Percentiles rank a stretch among this genome's conserved stretches.
Evolutionary conservation across 768 basidiomycete species (phyloP).

Genomic region (Tulasnella sp.): DNA sequence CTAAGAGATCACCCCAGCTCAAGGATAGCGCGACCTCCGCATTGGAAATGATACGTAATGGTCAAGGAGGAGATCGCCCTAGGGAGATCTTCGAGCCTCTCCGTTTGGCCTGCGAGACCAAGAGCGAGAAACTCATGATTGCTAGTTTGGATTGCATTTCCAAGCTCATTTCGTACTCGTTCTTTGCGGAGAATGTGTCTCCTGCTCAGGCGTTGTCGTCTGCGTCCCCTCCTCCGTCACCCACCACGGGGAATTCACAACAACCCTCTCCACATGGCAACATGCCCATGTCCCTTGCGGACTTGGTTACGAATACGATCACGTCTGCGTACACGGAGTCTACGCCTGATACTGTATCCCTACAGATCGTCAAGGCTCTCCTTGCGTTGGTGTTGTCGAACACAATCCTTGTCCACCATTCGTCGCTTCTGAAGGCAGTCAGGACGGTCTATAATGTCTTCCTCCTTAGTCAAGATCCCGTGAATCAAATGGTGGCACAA

Average conservation of each 20-base stretch:
- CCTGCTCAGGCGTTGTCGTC: conserved; percentile 32
- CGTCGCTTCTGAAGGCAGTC: conserved; percentile 87
- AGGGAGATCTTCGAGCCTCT: conserved; percentile 93
- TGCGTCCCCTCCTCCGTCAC: conserved; percentile 64
- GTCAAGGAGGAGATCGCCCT: conserved; percentile 61
- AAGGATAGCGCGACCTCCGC: conserved; percentile 74
- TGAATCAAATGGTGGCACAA: conserved; percentile 97
- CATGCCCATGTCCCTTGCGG: conserved; percentile 53
- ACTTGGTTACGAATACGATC: conserved; percentile 88
- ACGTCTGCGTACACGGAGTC: conserved; percentile 81
- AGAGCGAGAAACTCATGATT: conserved; percentile 86
- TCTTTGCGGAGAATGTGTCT: conserved; percentile 65
- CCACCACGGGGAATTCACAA: conserved; percentile 30
- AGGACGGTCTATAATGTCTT: conserved; percentile 98
- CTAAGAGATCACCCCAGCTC: conserved; percentile 66
- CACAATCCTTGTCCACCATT: conserved; percentile 84
- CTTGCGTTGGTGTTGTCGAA: conserved; percentile 80
- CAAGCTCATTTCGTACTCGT: conserved; percentile 94
- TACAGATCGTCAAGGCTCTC: conserved; percentile 94
- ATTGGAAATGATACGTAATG: conserved; percentile 64
- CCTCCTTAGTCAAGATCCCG: conserved; percentile 73
- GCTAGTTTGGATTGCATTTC: conserved; percentile 95
- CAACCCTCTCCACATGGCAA: conserved; percentile 12
- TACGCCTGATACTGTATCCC: conserved; percentile 78
- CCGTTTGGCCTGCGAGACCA: conserved; percentile 89